phyloP scores from a whole-genome alignment of 441 rosid genomes.

The Sinapis alba region DNA sequence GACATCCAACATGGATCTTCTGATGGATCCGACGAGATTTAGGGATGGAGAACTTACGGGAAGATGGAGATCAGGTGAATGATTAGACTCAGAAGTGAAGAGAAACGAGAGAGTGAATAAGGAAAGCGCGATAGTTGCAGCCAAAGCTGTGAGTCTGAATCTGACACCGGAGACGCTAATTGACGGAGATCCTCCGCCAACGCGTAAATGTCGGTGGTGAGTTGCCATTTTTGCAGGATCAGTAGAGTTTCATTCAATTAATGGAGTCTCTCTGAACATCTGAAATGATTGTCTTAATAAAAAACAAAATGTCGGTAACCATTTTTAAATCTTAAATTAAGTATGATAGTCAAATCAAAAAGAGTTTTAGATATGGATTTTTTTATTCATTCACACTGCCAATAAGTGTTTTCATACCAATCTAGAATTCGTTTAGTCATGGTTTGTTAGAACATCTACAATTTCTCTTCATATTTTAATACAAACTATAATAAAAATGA shows the following conservation, averaged over 20 bases:
- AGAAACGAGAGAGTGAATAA: conserved; percentile 60
- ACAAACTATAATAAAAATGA: too few species aligned
- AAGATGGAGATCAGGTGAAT: conserved; percentile 47
- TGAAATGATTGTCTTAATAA: not conserved
- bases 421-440: too few species aligned
- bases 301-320: not conserved
- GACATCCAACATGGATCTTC: conserved; percentile 80
- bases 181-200: conserved; percentile 42
- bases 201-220: conserved; percentile 51
- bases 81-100: conserved; percentile 51
- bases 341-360: not conserved
- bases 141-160: conserved; percentile 51
- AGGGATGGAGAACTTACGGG: conserved; percentile 47
- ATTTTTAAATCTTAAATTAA: not conserved
- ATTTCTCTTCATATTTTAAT: too few species aligned
- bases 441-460: too few species aligned
- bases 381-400: not conserved
- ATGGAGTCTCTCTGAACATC: conserved; percentile 6
- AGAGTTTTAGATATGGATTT: not conserved
- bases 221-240: conserved; percentile 49
- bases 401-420: too few species aligned
- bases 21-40: conserved; percentile 46
- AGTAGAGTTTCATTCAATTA: conserved; percentile 13
- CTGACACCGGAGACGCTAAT: conserved; percentile 32
- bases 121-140: conserved; percentile 45